phyloP scores from a whole-genome alignment of 2,329 filamentous ascomycete genomes.

The Pestalotiopsis sp. region DNA sequence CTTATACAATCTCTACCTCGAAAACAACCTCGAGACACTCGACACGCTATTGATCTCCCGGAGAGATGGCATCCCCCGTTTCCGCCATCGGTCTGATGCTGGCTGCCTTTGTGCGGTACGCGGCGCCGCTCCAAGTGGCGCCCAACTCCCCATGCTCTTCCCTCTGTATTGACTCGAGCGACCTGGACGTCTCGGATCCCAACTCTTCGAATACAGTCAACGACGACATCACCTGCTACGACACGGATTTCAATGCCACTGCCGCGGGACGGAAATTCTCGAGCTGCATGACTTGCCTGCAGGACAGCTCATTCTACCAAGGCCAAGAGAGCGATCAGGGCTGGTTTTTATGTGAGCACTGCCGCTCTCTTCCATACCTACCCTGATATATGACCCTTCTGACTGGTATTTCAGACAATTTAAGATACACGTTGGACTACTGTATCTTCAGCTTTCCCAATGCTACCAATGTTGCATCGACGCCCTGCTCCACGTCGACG shows the following conservation, averaged over 20 bases:
- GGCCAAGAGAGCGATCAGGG: conserved; percentile 54
- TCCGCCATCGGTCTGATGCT: conserved; percentile 26
- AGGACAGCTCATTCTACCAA: conserved; percentile 50
- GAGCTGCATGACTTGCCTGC: conserved; percentile 54
- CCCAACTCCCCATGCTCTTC: conserved; percentile 57
- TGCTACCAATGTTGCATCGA: conserved; percentile 43
- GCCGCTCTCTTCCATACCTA: neutral
- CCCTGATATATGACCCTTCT: conserved; percentile 5
- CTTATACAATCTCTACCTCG: neutral
- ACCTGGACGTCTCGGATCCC: conserved; percentile 45
- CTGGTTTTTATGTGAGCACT: conserved; percentile 58
- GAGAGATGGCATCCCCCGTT: conserved; percentile 27
- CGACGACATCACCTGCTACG: conserved; percentile 50
- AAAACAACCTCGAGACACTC: neutral
- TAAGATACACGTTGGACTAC: conserved; percentile 53
- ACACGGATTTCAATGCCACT: conserved; percentile 43
- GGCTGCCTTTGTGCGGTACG: conserved; percentile 19
- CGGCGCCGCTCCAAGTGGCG: conserved; percentile 47
- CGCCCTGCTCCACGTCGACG: conserved; percentile 52
- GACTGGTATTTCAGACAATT: conserved; percentile 46
- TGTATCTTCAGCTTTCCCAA: conserved; percentile 57
- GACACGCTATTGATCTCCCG: conserved; percentile 15
- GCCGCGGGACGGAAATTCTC: conserved; percentile 47
- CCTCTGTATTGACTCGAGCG: conserved; percentile 47
- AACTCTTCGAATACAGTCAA: conserved; percentile 46